Conservation (phyloP, 1,284 basidiomycete species). For the Lignosus rhinocerotis region DNA sequence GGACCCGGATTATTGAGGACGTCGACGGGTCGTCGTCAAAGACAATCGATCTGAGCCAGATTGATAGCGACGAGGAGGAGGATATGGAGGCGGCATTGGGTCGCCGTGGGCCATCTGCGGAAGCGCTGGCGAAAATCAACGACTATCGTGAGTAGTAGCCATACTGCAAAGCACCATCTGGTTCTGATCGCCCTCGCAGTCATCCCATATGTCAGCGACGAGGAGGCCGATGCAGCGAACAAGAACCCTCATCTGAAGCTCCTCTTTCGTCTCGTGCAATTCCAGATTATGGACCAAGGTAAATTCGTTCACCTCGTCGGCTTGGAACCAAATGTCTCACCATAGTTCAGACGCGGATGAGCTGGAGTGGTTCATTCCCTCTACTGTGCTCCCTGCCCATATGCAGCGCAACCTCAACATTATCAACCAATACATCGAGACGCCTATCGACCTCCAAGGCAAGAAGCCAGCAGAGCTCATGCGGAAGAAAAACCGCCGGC, state of each 20-base stretch:
- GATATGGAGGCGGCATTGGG: constrained; percentile 38
- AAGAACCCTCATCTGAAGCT: constrained; percentile 81
- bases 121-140: constrained; percentile 70
- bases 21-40: constrained; percentile 53
- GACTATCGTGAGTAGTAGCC: constrained; percentile 65
- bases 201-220: constrained; percentile 72
- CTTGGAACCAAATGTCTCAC: constrained; percentile 5
- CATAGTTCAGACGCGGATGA: constrained; percentile 57
- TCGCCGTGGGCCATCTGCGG: constrained; percentile 58
- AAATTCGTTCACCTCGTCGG: constrained; percentile 5
- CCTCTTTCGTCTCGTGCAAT: constrained; percentile 73
- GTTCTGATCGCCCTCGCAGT: constrained; percentile 42
- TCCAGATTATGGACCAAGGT: constrained; percentile 66
- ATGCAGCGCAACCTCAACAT: constrained; percentile 66
- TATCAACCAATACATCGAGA: constrained; percentile 75
- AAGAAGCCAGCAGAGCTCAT: constrained; percentile 70
- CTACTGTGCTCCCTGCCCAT: constrained; percentile 60
- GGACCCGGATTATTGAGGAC: constrained; percentile 71
- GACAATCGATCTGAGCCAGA: constrained; percentile 36
- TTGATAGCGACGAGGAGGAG: constrained; percentile 46
- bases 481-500: constrained; percentile 56
- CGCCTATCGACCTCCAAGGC: constrained; percentile 74
- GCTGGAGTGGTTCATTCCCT: constrained; percentile 80
- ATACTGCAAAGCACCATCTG: neutral
- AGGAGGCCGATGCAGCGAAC: constrained; percentile 74